These are phyloP conservation scores for Rhizopogon salebrosus DNA, from an alignment of 768 basidiomycete species.

Conservation along the genomic window DNA sequence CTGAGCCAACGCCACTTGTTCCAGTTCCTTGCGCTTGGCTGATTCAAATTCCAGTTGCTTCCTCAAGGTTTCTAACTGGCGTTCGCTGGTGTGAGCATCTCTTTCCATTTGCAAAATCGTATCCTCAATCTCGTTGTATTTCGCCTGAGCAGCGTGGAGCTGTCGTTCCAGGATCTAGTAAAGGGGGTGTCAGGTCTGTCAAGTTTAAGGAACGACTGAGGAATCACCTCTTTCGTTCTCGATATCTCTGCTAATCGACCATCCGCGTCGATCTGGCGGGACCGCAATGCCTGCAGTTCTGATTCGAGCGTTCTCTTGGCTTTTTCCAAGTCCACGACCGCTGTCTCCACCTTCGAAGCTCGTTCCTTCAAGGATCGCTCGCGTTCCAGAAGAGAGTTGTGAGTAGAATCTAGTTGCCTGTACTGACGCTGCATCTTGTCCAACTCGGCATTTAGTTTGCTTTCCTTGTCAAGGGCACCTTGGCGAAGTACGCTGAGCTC, in stretches of 20 bases:
- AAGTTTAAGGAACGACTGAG: not conserved
- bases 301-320: slow-evolving; percentile 62
- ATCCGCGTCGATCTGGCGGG: slow-evolving; percentile 65
- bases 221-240: slow-evolving; percentile 69
- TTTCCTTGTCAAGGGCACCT: slow-evolving; percentile 58
- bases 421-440: slow-evolving; percentile 62
- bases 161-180: slow-evolving; percentile 72
- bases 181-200: not conserved
- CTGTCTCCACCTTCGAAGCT: slow-evolving; percentile 42
- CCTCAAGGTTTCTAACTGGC: slow-evolving; percentile 64
- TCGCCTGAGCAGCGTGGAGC: slow-evolving; percentile 62
- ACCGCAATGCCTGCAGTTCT: slow-evolving; percentile 64
- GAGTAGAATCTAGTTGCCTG: slow-evolving; percentile 49
- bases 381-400: slow-evolving; percentile 59
- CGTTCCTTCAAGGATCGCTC: slow-evolving; percentile 49
- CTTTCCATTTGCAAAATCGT: slow-evolving; percentile 78
- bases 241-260: slow-evolving; percentile 53
- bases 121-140: slow-evolving; percentile 86
- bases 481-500: slow-evolving; percentile 66
- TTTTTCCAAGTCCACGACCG: slow-evolving; percentile 60
- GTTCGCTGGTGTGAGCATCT: slow-evolving; percentile 68
- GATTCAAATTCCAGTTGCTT: slow-evolving; percentile 75
- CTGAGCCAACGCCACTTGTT: slow-evolving; percentile 55
- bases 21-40: slow-evolving; percentile 67
- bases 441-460: slow-evolving; percentile 70